Evolutionary conservation across 257 asterid species (phyloP).

Genomic region (Solanum infundibuliforme): DNA sequence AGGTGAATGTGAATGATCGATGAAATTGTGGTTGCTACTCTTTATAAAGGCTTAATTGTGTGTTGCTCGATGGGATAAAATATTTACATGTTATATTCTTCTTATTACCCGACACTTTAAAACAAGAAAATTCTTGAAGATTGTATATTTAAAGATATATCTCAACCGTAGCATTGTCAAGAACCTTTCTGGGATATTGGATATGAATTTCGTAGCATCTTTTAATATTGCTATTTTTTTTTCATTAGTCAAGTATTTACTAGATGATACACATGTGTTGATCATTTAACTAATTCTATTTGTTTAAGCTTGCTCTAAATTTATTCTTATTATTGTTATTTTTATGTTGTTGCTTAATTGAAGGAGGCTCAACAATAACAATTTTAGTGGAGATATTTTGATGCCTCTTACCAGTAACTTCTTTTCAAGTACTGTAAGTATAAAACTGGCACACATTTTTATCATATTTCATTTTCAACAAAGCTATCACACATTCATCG

Average conservation of each 20-base stretch:
- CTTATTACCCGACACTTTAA: not conserved
- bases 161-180: not conserved
- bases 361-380: slow-evolving; percentile 96
- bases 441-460: not conserved
- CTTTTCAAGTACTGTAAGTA: not conserved
- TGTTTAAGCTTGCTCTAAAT: not conserved
- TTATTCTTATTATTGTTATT: not conserved
- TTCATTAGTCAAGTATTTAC: not conserved
- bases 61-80: not conserved
- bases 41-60: not conserved
- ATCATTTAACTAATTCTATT: not conserved
- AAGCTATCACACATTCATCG: no score
- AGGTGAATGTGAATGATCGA: not conserved
- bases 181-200: not conserved
- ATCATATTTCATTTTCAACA: no score
- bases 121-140: not conserved
- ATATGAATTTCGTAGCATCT: not conserved
- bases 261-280: not conserved
- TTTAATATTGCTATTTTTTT: not conserved
- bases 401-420: not conserved
- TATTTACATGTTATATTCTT: not conserved
- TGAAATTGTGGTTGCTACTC: not conserved
- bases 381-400: slow-evolving; percentile 54
- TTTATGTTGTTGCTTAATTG: not conserved
- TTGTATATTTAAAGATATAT: not conserved